Percentiles rank a stretch among this genome's conserved stretches.
phyloP scores from a whole-genome alignment of 208 protist species.

The Leishmania martiniquensis region DNA sequence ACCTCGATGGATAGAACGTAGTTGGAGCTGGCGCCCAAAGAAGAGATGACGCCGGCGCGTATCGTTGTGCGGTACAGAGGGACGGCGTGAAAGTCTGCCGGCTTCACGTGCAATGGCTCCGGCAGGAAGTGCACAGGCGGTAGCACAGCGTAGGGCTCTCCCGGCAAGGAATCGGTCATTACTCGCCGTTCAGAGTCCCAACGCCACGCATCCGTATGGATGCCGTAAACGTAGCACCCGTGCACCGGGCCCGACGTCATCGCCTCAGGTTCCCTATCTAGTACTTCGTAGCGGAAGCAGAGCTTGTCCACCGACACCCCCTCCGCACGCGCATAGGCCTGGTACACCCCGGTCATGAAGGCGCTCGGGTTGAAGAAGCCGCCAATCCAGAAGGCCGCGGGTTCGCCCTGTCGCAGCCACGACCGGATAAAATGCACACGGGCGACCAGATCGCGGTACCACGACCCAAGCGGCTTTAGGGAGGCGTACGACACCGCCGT shows the following conservation, averaged over 20 bases:
- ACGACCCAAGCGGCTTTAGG: slow-evolving; percentile 97
- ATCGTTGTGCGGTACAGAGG: slow-evolving; percentile 96
- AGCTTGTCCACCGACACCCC: slow-evolving; percentile 97
- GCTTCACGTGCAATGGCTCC: slow-evolving; percentile 88
- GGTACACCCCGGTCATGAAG: slow-evolving; percentile 98
- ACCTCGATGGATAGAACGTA: slow-evolving; percentile 93
- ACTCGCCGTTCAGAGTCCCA: slow-evolving; percentile 85
- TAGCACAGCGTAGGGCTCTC: slow-evolving; percentile 88
- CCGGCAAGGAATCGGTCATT: slow-evolving; percentile 92
- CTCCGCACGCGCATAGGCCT: slow-evolving; percentile 96
- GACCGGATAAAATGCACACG: slow-evolving; percentile 94
- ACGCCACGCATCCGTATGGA: slow-evolving; percentile 96
- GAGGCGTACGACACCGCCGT: slow-evolving; percentile 93
- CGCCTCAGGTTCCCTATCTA: slow-evolving; percentile 56
- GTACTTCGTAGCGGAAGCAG: slow-evolving; percentile 92
- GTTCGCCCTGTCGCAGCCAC: slow-evolving; percentile 95
- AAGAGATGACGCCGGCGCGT: slow-evolving; percentile 95
- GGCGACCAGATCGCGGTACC: slow-evolving; percentile 96
- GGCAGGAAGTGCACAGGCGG: slow-evolving; percentile 96
- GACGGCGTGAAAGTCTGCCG: slow-evolving; percentile 68
- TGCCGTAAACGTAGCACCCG: slow-evolving; percentile 97
- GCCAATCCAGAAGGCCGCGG: slow-evolving; percentile 95
- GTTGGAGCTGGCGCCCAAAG: slow-evolving; percentile 96
- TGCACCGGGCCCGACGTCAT: slow-evolving; percentile 69
- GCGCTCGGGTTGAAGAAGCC: slow-evolving; percentile 99